Base-by-base conservation (phyloP, 2,329 filamentous ascomycete genomes). In the Colletotrichum filicis region DNA sequence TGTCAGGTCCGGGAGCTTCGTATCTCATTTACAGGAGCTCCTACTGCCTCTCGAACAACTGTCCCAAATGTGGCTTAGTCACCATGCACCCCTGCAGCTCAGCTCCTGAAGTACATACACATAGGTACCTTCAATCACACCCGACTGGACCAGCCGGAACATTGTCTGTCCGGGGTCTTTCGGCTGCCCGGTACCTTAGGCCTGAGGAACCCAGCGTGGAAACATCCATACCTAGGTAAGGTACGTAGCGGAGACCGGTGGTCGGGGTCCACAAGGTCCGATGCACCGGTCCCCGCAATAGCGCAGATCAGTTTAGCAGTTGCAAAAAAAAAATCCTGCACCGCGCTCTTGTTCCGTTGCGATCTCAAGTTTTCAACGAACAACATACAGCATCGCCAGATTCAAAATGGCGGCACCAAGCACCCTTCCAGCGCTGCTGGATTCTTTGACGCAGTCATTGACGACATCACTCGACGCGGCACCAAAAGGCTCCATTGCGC, bases 391-490 rank as follows among this genome's bases (percentile, higher is more conserved):
- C 58, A 30, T 30, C 12, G n/a, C 46, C 24, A 70, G 56, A 26
- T 52, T 30, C 9, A 75, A 76, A 75, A 82, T 91, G 85, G 85
- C 90, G 26, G 83, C 87, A 58, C 82, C 85, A 55, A 83, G 84
- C 22, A 86, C 87, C 19, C 77, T 90, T 53, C 82, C 88, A 68
- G 85, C 84, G 16, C 78, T 90, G 63, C 78, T 91, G 74, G 85
- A 87, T 46, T 88, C 88, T 0, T 79, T 93, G 49, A 88, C 87
- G 0, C 88, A 89, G 74, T 92, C 91, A 1, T 81, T 92, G 1
- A 86, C 87, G 0, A 88, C 91, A 0, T 91, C 93, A 0, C 87
- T 92, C 58, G 91, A 95, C 71, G 91, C 92, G 6, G 88, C 92
- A 0, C 90, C 92, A 0, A 89, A 90, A 61, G 81, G 91, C 22